These are phyloP conservation scores for Pythium sp. DNA, from an alignment of 352 stramenopile species.

Conservation along the genomic window DNA sequence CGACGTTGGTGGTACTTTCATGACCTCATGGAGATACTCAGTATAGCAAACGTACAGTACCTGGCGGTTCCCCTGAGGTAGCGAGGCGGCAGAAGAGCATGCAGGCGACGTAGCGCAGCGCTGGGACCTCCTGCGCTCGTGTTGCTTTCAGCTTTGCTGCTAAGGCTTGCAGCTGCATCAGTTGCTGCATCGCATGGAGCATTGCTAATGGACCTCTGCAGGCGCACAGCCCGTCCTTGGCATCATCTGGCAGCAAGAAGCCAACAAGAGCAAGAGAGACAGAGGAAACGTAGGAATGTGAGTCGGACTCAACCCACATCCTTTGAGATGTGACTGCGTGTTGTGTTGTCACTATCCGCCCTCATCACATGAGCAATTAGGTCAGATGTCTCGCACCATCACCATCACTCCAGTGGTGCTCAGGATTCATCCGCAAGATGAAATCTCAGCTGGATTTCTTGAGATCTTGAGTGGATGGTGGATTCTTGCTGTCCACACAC, in stretches of 20 bases:
- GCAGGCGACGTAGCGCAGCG: conserved; percentile 45
- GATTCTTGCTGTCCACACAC: not conserved
- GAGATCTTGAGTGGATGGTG: not conserved
- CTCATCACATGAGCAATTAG: not conserved
- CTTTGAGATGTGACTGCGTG: not conserved
- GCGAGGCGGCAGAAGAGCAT: conserved; percentile 52
- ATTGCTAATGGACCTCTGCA: conserved; percentile 5
- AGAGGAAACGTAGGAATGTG: not conserved
- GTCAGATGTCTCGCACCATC: not conserved
- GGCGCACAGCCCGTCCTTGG: conserved; percentile 41
- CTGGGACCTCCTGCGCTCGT: conserved; percentile 7
- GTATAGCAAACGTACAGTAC: conserved; percentile 4
- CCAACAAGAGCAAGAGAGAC: too few relatives aligned
- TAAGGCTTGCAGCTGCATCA: not conserved
- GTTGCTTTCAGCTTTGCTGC: not conserved
- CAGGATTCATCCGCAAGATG: not conserved
- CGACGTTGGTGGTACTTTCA: not conserved
- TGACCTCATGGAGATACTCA: not conserved
- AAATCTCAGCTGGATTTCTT: not conserved
- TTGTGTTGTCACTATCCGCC: not conserved
- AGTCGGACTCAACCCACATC: not conserved
- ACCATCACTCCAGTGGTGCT: not conserved
- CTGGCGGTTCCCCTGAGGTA: conserved; percentile 19
- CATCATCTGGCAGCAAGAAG: conserved; percentile 24
- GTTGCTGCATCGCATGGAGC: conserved; percentile 4